These are phyloP conservation scores for Fraxinus paxiana DNA, from an alignment of 305 asterid genomes.

Conservation along the genomic window DNA sequence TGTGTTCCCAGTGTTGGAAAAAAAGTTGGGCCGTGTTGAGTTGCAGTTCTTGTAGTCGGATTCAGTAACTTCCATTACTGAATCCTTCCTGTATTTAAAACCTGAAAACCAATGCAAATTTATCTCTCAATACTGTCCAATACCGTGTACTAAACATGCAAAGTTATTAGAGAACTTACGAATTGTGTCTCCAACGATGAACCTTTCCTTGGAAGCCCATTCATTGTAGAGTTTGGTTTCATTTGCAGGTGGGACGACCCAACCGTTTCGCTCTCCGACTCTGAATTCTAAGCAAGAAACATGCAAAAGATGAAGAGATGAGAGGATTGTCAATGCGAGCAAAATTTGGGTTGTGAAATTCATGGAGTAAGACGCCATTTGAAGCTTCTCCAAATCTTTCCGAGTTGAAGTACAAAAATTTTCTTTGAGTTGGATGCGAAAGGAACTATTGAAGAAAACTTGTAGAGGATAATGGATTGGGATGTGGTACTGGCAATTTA, in stretches of 20 bases:
- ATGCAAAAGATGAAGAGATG: slow-evolving; percentile 22
- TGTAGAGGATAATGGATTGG: neutral
- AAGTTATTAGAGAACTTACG: slow-evolving; percentile 33
- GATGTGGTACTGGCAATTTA: neutral
- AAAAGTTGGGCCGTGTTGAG: slow-evolving; percentile 50
- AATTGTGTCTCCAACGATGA: slow-evolving; percentile 49
- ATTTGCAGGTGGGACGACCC: slow-evolving; percentile 48
- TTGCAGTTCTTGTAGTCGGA: slow-evolving; percentile 55
- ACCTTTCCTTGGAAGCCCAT: slow-evolving; percentile 62
- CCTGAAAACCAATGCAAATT: slow-evolving; percentile 28
- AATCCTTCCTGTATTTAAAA: slow-evolving; percentile 67
- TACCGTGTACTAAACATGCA: neutral
- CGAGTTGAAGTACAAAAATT: neutral
- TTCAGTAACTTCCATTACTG: slow-evolving; percentile 64
- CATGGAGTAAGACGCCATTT: neutral
- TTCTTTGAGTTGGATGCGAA: neutral
- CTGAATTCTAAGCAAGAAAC: slow-evolving; percentile 41
- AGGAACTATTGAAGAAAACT: neutral
- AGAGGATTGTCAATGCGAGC: slow-evolving; percentile 7
- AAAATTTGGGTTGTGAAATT: neutral
- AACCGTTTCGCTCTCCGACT: slow-evolving; percentile 47
- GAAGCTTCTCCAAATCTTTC: neutral
- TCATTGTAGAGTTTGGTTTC: slow-evolving; percentile 35
- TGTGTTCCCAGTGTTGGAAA: slow-evolving; percentile 59
- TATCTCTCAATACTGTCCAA: neutral